Percentiles rank a stretch among this genome's conserved stretches.
Evolutionary conservation across 2,329 filamentous ascomycete genomes (phyloP).

Genomic region (Clarireedia hainanense): DNA sequence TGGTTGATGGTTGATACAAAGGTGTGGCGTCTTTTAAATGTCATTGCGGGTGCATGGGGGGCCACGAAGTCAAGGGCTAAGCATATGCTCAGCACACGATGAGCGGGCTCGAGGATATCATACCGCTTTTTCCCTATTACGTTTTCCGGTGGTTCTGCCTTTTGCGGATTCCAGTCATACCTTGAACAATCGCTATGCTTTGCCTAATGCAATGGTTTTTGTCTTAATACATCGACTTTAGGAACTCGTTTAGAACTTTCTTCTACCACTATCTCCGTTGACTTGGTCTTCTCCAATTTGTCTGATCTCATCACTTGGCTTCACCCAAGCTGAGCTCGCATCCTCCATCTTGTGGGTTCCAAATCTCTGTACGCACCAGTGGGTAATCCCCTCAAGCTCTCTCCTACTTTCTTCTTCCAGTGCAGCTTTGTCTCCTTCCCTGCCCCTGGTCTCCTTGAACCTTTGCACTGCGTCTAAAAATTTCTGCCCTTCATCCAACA

Average conservation of each 20-base stretch:
- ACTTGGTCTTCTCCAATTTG: slow-evolving; percentile 13
- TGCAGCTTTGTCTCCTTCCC: slow-evolving; percentile 2
- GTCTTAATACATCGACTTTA: slow-evolving; percentile 7
- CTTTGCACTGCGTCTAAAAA: slow-evolving; percentile 33
- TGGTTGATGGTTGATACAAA: slow-evolving; percentile 20
- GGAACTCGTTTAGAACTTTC: slow-evolving; percentile 10
- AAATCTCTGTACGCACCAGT: slow-evolving; percentile 39
- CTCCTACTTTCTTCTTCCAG: slow-evolving; percentile 28
- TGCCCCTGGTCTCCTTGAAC: slow-evolving; percentile 4
- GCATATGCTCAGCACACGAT: slow-evolving; percentile 9
- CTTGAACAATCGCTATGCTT: slow-evolving; percentile 21
- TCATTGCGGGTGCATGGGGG: slow-evolving; percentile 15
- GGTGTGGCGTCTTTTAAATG: slow-evolving; percentile 16
- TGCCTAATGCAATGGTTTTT: slow-evolving; percentile 12
- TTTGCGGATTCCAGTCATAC: slow-evolving; percentile 16
- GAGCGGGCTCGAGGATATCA: slow-evolving; percentile 9
- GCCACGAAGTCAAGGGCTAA: slow-evolving; percentile 11
- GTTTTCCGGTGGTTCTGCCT: slow-evolving; percentile 15
- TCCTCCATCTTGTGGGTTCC: slow-evolving; percentile 35
- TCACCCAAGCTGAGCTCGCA: slow-evolving; percentile 29
- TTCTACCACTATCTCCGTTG: slow-evolving; percentile 11
- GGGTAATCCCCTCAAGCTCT: slow-evolving; percentile 35
- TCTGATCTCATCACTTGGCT: slow-evolving; percentile 11
- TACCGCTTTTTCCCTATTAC: slow-evolving; percentile 8
- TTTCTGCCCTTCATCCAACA: slow-evolving; percentile 31